Evolutionary conservation across 2,329 filamentous ascomycete genomes (phyloP), one percentile per base, ranked within the genome.

Genomic region (Ophiocordyceps polyrhachis-furcata): DNA sequence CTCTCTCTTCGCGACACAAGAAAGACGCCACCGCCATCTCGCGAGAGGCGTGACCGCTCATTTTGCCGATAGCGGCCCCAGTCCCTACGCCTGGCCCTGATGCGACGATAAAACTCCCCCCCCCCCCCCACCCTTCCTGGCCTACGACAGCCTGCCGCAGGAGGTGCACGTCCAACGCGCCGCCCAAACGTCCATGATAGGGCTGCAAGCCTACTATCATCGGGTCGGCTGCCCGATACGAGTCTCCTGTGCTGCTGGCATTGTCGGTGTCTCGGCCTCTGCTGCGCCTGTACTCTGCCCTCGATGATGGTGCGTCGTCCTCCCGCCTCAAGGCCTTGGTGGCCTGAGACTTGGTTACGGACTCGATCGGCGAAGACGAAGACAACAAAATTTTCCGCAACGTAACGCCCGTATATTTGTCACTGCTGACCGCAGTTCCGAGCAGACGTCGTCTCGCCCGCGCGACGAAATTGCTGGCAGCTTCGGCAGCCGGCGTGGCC

Each of bases 401-500:
- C 13, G 15, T 15, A 13, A 32, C 2, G 2, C 15, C 15, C 5
- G 12, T 32, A 14, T 32, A n/a, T 32, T 5, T 14, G 31, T 32
- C 13, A 32, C 15, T 20, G 17, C 35, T 38, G 35, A 28, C 31
- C 40, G n/a, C 25, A 11, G 4, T 7, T 41, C 12, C 11, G 7
- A 9, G 20, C 14, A 77, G 73, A 74, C 73, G 66, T 74, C 73
- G 60, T 70, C 70, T 62, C 68, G 69, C 58, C 67, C 68, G 61
- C 69, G 66, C 56, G 61, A 58, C 62, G 67, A 76, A 65, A 64
- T 67, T 60, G 69, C 71, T 59, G 66, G 64, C 56, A 74, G 66
- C 60, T 74, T 76, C 61, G 63, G 70, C 53, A 72, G 61, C 59
- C 71, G 72, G 60, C 73, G 73, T 56, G 73, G 73, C 51, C 73